Conservation (phyloP, 2,329 filamentous ascomycete species). For the Dendrostoma leiphaemia region DNA sequence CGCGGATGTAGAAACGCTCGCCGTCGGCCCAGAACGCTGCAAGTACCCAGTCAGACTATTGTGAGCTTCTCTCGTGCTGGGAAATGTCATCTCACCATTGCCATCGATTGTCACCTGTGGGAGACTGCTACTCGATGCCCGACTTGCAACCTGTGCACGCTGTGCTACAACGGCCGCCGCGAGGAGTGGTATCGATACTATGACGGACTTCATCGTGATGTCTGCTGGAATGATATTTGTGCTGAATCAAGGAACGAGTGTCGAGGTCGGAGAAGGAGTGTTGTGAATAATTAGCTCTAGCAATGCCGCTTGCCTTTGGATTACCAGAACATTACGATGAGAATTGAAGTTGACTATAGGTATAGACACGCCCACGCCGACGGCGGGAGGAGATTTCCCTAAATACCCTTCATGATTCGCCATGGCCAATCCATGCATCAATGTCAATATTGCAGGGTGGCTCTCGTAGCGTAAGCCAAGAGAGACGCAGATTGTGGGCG, state of each 20-base stretch:
- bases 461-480: constrained; percentile 11
- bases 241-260: no score
- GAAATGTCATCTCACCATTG: constrained; percentile 6
- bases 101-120: constrained; percentile 9
- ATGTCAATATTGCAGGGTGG: neutral
- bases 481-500: neutral
- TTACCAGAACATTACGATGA: no score
- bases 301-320: no score
- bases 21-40: constrained; percentile 54
- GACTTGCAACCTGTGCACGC: neutral
- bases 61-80: no score
- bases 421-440: no score
- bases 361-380: no score
- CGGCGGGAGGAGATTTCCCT: no score
- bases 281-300: no score
- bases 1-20: constrained; percentile 57
- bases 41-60: neutral
- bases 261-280: no score
- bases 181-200: neutral
- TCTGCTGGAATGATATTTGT: neutral
- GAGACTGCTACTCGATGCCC: constrained; percentile 5
- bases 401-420: no score
- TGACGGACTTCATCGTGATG: constrained; percentile 9
- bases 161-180: neutral
- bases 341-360: no score